Conservation (phyloP, 768 basidiomycete species). For the Tricholoma furcatifolium region DNA sequence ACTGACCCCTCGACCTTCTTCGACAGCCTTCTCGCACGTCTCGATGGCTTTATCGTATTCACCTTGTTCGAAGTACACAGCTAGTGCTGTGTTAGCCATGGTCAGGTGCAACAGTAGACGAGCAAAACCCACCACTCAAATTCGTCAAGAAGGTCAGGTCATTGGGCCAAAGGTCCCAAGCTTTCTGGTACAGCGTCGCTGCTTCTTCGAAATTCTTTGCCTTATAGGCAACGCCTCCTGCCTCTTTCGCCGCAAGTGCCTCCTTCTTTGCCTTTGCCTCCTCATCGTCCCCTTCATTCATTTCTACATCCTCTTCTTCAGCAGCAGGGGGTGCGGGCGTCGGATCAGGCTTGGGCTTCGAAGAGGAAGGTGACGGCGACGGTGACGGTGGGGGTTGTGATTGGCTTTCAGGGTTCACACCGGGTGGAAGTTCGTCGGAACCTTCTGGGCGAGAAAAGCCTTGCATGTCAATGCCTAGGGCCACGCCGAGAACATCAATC, state of each 20-base stretch:
- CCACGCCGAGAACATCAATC: conserved; percentile 89
- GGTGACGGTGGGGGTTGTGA: conserved; percentile 39
- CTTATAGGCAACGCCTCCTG: conserved; percentile 83
- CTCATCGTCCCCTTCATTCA: conserved; percentile 66
- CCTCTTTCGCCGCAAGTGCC: conserved; percentile 77
- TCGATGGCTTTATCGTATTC: conserved; percentile 91
- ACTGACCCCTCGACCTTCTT: conserved; percentile 79
- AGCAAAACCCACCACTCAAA: conserved; percentile 58
- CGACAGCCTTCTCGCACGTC: conserved; percentile 93
- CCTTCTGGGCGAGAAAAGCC: conserved; percentile 84
- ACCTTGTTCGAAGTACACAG: conserved; percentile 91
- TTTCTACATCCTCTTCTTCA: conserved; percentile 59
- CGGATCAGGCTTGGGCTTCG: conserved; percentile 36
- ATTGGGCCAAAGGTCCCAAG: conserved; percentile 93
- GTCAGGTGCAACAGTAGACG: neutral
- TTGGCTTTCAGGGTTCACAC: conserved; percentile 31
- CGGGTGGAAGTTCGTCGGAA: conserved; percentile 75
- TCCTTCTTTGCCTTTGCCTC: conserved; percentile 74
- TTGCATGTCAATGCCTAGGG: conserved; percentile 92
- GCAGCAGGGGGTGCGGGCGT: conserved; percentile 39
- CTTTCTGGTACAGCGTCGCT: conserved; percentile 71
- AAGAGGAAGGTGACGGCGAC: conserved; percentile 45
- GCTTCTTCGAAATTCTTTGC: conserved; percentile 80
- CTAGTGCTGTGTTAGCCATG: conserved; percentile 34
- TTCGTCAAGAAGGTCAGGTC: conserved; percentile 95